Evolutionary conservation across 306 rosid species (phyloP), one percentile per base, ranked within the genome.

Genomic region (Lotus japonicus): DNA sequence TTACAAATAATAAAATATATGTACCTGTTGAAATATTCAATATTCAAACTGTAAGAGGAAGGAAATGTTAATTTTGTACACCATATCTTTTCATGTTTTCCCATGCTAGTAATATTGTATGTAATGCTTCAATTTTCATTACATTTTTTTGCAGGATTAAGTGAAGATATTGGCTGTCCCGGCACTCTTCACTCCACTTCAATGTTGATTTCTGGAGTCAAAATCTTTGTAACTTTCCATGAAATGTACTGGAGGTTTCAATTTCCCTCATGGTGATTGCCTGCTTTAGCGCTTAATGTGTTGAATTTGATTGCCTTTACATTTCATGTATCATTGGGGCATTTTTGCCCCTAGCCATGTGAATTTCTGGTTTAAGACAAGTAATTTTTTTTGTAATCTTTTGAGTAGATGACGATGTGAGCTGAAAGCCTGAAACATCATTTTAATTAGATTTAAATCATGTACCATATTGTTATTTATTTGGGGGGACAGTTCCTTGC

Each of bases 71-170:
- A n/a, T n/a, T n/a, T n/a, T 7, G 35, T 41, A 11, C 66, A 23
- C 23, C 42, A 9, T 11, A 17, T 44, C 53, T 44, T 62, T 19
- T 12, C 42, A n/a, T 21, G 23, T 64, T 64, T 44, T 64, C 5
- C 4, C 4, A 8, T 17, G 19, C 23, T n/a, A n/a, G n/a, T n/a
- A n/a, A n/a, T n/a, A n/a, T n/a, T 17, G 26, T 53, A 50, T 44
- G 23, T 6, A 15, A 18, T 70, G 69, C 31, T 64, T 42, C 59
- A 19, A 5, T 36, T 49, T 51, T 44, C 36, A 0, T 72, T 58
- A 1, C 12, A 6, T 36, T 42, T 68, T n/a, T 53, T 23, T 58
- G 31, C 82, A 81, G 85, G 82, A 72, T 17, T 81, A 81, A 19
- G 49, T 38, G 52, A 36, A n/a, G 53, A 54, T 56, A 64, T 44